phyloP scores from a whole-genome alignment of 495 filamentous ascomycete species.

The Aspergillus nidulans region DNA sequence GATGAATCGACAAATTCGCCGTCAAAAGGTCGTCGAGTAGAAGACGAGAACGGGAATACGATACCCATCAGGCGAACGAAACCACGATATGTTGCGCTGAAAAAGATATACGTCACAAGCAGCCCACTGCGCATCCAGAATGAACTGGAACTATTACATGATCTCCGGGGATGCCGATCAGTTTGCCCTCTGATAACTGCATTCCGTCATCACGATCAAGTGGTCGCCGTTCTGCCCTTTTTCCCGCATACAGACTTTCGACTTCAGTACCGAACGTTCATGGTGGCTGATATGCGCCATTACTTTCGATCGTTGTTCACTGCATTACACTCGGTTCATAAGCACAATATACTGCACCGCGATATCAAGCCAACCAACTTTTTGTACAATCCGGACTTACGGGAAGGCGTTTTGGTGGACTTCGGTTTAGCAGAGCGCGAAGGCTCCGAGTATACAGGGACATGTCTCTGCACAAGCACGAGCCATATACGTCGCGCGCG shows the following conservation, averaged over 20 bases:
- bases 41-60: conserved; percentile 24
- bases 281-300: conserved; percentile 72
- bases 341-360: conserved; percentile 79
- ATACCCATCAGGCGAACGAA: conserved; percentile 29
- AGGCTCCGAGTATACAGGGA: conserved; percentile 39
- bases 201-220: conserved; percentile 89
- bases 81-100: conserved; percentile 86
- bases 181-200: conserved; percentile 96
- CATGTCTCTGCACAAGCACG: conserved; percentile 39
- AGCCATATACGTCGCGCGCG: conserved; percentile 35
- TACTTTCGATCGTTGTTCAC: conserved; percentile 88
- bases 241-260: conserved; percentile 96
- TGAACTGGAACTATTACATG: conserved; percentile 93
- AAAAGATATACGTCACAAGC: conserved; percentile 98
- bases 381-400: conserved; percentile 78
- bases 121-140: conserved; percentile 91
- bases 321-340: conserved; percentile 78
- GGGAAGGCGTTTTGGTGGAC: conserved; percentile 87
- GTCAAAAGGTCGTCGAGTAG: conserved; percentile 42
- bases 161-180: conserved; percentile 71
- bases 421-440: conserved; percentile 85
- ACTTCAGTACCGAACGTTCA: conserved; percentile 87
- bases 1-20: conserved; percentile 59
- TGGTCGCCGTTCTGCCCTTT: conserved; percentile 90
- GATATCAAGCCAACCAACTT: conserved; percentile 99